phyloP scores from a whole-genome alignment of 768 basidiomycete species.

The Pulveroboletus ravenelii region DNA sequence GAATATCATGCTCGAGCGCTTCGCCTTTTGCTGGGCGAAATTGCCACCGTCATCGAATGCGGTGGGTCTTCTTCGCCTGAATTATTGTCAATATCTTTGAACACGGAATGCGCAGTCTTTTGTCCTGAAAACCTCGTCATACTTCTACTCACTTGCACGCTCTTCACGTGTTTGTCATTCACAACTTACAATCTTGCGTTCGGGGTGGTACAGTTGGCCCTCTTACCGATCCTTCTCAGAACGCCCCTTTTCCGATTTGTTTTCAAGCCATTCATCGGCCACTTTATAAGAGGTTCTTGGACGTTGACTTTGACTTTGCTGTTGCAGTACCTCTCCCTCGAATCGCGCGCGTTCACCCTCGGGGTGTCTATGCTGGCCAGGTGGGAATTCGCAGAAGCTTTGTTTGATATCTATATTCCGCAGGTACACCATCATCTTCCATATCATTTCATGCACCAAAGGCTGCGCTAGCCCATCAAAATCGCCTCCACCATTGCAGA shows the following conservation, averaged over 20 bases:
- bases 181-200: too few relatives aligned
- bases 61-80: too few relatives aligned
- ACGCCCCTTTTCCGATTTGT: constrained; percentile 48
- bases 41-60: constrained; percentile 9
- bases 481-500: too few relatives aligned
- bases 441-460: constrained; percentile 2
- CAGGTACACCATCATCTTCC: constrained; percentile 37
- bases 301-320: constrained; percentile 51
- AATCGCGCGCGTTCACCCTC: too few relatives aligned
- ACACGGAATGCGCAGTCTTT: constrained; percentile 15
- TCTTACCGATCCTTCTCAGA: constrained; percentile 51
- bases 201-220: constrained; percentile 37
- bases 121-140: too few relatives aligned
- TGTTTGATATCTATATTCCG: constrained; percentile 58
- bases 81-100: too few relatives aligned
- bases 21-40: too few relatives aligned
- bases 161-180: constrained; percentile 38
- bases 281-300: constrained; percentile 54
- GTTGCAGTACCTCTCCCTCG: constrained; percentile 39
- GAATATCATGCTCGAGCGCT: too few relatives aligned
- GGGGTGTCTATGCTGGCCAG: too few relatives aligned
- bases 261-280: too few relatives aligned
- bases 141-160: too few relatives aligned
- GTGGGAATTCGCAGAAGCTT: too few relatives aligned
- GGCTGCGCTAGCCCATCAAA: constrained; percentile 40